phyloP scores from a whole-genome alignment of 2,329 filamentous ascomycete genomes.

The Mariannaea elegans region DNA sequence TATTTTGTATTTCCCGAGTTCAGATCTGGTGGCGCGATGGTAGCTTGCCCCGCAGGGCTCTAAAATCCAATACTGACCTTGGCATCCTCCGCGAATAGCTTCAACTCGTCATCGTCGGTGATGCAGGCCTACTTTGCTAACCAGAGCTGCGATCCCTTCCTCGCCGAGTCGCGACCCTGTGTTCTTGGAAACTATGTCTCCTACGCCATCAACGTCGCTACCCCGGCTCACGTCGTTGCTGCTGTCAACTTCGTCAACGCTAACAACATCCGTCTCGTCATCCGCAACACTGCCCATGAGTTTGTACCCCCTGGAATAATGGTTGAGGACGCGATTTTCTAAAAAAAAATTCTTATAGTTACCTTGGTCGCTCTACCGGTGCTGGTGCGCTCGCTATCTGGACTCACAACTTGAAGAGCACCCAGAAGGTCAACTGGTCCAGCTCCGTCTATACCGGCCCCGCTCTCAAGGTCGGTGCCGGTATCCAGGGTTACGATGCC shows the following conservation, averaged over 20 bases:
- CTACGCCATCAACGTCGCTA: conserved; percentile 50
- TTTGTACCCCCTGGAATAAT: conserved; percentile 40
- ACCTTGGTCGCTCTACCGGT: conserved; percentile 66
- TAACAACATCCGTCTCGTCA: conserved; percentile 58
- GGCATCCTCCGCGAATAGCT: conserved; percentile 15
- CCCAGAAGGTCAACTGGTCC: conserved; percentile 50
- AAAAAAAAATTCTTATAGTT: conserved; percentile 22
- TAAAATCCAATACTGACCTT: conserved; percentile 9
- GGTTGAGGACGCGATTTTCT: neutral
- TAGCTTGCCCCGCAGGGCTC: neutral
- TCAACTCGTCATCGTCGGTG: conserved; percentile 36
- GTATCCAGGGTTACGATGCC: conserved; percentile 60
- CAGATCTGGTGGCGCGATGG: neutral
- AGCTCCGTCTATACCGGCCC: conserved; percentile 56
- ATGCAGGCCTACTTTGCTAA: conserved; percentile 52
- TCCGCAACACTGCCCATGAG: conserved; percentile 64
- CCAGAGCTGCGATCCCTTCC: conserved; percentile 52
- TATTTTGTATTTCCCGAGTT: conserved; percentile 6
- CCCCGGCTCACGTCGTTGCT: conserved; percentile 43
- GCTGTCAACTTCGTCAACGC: conserved; percentile 44
- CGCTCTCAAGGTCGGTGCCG: conserved; percentile 64
- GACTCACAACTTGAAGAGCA: conserved; percentile 54
- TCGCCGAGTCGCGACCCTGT: conserved; percentile 46
- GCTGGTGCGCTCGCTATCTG: conserved; percentile 51
- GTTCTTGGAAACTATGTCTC: conserved; percentile 54